Conservation (phyloP, 176 grass and related monocot genomes). For the Hordeum vulgare region DNA sequence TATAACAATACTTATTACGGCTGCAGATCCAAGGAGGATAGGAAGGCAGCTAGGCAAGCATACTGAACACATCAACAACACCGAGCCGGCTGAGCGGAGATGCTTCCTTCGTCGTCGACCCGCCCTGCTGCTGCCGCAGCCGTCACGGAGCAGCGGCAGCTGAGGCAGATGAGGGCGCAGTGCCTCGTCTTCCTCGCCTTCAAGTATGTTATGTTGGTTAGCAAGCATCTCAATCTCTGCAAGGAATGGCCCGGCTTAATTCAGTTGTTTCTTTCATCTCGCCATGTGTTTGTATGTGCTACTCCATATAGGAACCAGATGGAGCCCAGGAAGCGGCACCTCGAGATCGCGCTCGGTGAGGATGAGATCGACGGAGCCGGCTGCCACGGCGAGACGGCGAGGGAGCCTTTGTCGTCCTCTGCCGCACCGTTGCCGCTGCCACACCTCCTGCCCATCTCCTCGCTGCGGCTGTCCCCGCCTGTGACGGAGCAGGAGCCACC, state of each 20-base stretch:
- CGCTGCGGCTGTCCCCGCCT: not conserved
- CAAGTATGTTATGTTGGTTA: slow-evolving; percentile 10
- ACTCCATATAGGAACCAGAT: slow-evolving; percentile 69
- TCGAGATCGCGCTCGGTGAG: slow-evolving; percentile 52
- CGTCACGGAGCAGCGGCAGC: slow-evolving; percentile 45
- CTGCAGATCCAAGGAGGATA: not conserved
- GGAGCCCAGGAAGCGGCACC: slow-evolving; percentile 43
- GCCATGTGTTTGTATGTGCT: not conserved
- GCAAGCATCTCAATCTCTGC: too few relatives aligned
- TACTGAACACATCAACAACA: not conserved
- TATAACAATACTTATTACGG: not conserved
- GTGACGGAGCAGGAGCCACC: not conserved
- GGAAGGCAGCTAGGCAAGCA: too few relatives aligned
- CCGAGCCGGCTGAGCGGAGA: not conserved
- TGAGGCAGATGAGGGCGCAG: slow-evolving; percentile 75
- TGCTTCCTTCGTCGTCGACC: slow-evolving; percentile 18
- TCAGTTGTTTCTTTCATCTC: not conserved
- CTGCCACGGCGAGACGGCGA: not conserved
- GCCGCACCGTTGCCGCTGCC: not conserved
- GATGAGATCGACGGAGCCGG: not conserved
- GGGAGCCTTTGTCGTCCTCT: not conserved
- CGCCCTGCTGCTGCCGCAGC: slow-evolving; percentile 7
- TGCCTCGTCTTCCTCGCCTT: slow-evolving; percentile 69
- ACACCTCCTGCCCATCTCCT: not conserved
- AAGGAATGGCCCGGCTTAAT: not conserved